These are phyloP conservation scores for Alternaria tenuissima DNA, from an alignment of 2,329 filamentous ascomycete genomes.

Conservation along the genomic window DNA sequence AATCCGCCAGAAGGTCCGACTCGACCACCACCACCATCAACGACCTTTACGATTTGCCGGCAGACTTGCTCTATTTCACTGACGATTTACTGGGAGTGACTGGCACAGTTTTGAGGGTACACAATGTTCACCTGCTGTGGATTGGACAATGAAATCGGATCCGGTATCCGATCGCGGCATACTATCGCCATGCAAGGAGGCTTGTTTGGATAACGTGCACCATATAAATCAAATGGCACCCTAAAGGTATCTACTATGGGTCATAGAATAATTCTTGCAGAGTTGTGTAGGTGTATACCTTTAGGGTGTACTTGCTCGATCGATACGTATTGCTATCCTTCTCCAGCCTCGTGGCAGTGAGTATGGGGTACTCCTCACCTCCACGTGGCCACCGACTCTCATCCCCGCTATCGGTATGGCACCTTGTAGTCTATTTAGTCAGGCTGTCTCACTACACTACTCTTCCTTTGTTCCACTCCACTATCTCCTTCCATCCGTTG, in stretches of 20 bases:
- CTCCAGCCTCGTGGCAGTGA: not conserved
- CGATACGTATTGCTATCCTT: not conserved
- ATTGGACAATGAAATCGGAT: not conserved
- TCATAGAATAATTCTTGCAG: not conserved
- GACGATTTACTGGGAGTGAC: not conserved
- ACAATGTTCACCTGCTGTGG: not conserved
- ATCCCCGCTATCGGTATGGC: not conserved
- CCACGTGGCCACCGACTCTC: not conserved
- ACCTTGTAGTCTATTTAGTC: not conserved
- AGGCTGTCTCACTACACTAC: not conserved
- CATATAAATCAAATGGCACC: not conserved
- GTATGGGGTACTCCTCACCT: not conserved
- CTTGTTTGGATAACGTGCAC: not conserved
- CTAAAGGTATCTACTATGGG: not conserved
- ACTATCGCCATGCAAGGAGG: not conserved
- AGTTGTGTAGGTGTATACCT: not conserved
- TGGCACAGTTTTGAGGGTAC: not conserved
- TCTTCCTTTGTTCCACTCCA: not conserved
- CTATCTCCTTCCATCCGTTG: not conserved
- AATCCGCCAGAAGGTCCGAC: constrained; percentile 17
- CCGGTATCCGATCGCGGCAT: not conserved
- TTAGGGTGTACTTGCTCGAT: not conserved
- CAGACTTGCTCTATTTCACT: not conserved
- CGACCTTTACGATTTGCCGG: not conserved
- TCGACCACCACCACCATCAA: not conserved